Evolutionary conservation across 179 eudicot genomes (phyloP).

Genomic region (Patellifolia procumbens): DNA sequence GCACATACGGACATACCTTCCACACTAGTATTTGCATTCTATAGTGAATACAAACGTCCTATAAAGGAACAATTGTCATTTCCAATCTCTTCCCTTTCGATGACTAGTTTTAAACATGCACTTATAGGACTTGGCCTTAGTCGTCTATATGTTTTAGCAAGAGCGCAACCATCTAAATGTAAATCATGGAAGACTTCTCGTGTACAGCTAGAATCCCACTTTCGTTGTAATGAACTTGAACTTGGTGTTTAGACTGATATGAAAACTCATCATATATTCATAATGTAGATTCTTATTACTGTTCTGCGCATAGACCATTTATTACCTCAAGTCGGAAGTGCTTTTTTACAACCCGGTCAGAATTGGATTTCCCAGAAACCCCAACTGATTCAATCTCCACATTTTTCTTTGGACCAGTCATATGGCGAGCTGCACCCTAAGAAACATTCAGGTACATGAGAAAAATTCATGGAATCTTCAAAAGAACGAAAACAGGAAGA

Average conservation of each 20-base stretch:
- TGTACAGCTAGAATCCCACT: background rate
- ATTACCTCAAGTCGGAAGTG: slow-evolving; percentile 76
- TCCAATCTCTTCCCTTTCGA: too few species aligned
- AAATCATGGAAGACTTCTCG: background rate
- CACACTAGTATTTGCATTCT: too few species aligned
- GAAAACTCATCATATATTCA: background rate
- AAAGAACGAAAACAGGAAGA: background rate
- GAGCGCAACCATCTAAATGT: background rate
- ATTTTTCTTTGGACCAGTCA: too few species aligned
- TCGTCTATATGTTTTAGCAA: too few species aligned
- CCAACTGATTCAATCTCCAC: slow-evolving; percentile 86
- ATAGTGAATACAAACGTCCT: too few species aligned
- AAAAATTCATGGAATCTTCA: slow-evolving; percentile 11
- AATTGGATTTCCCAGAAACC: slow-evolving; percentile 59
- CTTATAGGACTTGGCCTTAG: too few species aligned
- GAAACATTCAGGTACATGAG: slow-evolving; percentile 12
- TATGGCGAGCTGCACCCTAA: slow-evolving; percentile 89
- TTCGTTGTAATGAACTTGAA: background rate
- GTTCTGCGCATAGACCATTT: slow-evolving; percentile 2
- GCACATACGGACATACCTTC: too few species aligned
- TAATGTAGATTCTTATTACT: background rate
- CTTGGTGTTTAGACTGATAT: background rate
- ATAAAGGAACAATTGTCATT: too few species aligned
- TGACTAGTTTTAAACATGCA: too few species aligned
- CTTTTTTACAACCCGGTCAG: slow-evolving; percentile 53